Base-by-base conservation (phyloP, 257 asterid genomes). In the Ilex asprella region DNA sequence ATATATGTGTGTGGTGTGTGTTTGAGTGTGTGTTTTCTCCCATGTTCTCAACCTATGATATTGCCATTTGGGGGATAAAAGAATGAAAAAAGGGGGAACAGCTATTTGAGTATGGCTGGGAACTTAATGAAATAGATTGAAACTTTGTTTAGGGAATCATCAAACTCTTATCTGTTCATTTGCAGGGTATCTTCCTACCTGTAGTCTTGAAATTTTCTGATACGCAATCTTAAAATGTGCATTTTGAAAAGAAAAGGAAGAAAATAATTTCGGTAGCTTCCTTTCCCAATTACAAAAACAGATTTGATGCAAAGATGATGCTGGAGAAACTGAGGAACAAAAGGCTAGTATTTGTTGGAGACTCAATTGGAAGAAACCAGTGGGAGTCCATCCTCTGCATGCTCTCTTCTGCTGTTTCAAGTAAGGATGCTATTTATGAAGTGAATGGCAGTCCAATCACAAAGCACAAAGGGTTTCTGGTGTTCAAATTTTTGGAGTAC, bases 361-460 rank as follows among this genome's bases (percentile, higher is more conserved):
- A 91, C 70, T 91, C 98, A 27, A 91, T 91, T 21, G 98, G 98
- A 60, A 81, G 98, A 86, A 91, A 91, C 84, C 98, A 91, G 75
- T 91, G 98, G 98, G 96, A 91, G 75, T 88, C 98, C 51, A 81
- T 91, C 29, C 92, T 88, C 15, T 91, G 98, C 81, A 79, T 91
- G 86, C 82, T 91, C 57, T 86, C 96, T 52, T 81, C 96, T 62
- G 92, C 78, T 57, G 41, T 86, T 46, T 12, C 81, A 2, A 54
- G 86, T 73, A 78, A 81, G 72, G 72, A 66, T 64, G 73, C 85
- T 3, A 72, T 88, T 16, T 82, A 84, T 51, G 96, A 91, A 80
- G 94, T 88, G 7, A 81, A 86, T 44, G 96, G 98, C 12, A 88
- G 81, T 46, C 98, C 96, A 55, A 91, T 91, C 55, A 88, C 98